Percentiles rank a stretch among this genome's conserved stretches.
Evolutionary conservation across 2,329 filamentous ascomycete species (phyloP).

Genomic region (Pyrenophora graminea): DNA sequence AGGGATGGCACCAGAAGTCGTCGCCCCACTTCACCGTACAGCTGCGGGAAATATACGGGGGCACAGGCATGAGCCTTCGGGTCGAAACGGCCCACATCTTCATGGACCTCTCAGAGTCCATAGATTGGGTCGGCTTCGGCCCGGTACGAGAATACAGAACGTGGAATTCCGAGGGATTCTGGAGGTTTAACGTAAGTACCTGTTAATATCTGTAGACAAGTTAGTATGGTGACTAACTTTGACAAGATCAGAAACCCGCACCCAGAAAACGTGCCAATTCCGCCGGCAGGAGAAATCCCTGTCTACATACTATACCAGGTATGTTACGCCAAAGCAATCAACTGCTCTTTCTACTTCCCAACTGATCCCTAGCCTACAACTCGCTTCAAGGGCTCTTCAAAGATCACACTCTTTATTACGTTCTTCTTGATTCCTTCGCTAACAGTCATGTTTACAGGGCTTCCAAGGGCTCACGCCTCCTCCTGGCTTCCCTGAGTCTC

Average conservation of each 20-base stretch:
- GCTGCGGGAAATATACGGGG: neutral
- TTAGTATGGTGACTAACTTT: conserved; percentile 4
- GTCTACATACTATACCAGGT: too few species aligned
- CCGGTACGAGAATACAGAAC: neutral
- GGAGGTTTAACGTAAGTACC: neutral
- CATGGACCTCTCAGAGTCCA: conserved; percentile 12
- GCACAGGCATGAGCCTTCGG: too few species aligned
- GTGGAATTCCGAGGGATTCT: neutral
- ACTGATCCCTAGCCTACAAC: neutral
- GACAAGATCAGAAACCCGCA: neutral
- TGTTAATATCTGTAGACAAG: neutral
- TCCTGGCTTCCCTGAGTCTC: conserved; percentile 2
- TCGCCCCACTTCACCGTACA: conserved; percentile 11
- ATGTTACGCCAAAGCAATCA: neutral
- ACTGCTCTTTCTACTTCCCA: neutral
- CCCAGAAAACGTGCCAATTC: neutral
- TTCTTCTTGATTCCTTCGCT: conserved; percentile 1
- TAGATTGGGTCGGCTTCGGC: neutral
- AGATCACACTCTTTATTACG: neutral
- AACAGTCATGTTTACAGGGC: conserved; percentile 1
- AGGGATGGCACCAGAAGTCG: conserved; percentile 9
- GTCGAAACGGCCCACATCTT: conserved; percentile 12
- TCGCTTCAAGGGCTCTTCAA: neutral
- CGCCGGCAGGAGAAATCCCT: neutral
- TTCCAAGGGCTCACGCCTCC: neutral